These are phyloP conservation scores for Xylaria sp. DNA, from an alignment of 2,329 filamentous ascomycete species.

Conservation along the genomic window DNA sequence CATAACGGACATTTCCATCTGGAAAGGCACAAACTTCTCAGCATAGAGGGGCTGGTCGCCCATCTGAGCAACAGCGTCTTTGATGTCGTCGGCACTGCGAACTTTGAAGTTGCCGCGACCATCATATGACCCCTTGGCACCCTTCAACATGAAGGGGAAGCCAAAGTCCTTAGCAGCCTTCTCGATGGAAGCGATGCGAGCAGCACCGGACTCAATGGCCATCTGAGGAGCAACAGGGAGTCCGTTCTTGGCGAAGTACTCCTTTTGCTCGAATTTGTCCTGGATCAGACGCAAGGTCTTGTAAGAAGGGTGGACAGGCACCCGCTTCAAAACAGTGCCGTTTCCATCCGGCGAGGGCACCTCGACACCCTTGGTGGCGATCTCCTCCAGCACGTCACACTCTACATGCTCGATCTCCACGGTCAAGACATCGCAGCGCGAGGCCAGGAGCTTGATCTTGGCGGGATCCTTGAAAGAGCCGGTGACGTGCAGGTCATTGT, in stretches of 20 bases:
- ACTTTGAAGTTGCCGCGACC: slow-evolving; percentile 66
- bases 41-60: slow-evolving; percentile 72
- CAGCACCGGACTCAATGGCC: slow-evolving; percentile 52
- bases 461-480: slow-evolving; percentile 83
- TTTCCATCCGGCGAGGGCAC: slow-evolving; percentile 39
- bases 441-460: slow-evolving; percentile 74
- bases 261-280: slow-evolving; percentile 89
- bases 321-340: slow-evolving; percentile 39
- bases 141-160: slow-evolving; percentile 89
- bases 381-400: slow-evolving; percentile 80
- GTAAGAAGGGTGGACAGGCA: slow-evolving; percentile 75
- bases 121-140: slow-evolving; percentile 84
- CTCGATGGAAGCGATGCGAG: slow-evolving; percentile 55
- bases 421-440: slow-evolving; percentile 72
- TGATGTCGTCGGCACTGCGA: slow-evolving; percentile 41
- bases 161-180: slow-evolving; percentile 61
- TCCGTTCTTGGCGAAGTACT: slow-evolving; percentile 61
- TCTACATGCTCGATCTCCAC: slow-evolving; percentile 96
- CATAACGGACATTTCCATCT: slow-evolving; percentile 86
- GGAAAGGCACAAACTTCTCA: slow-evolving; percentile 83
- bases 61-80: slow-evolving; percentile 63
- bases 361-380: slow-evolving; percentile 60
- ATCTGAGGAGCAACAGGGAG: slow-evolving; percentile 70
- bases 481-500: slow-evolving; percentile 66
- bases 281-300: slow-evolving; percentile 83